These are phyloP conservation scores for Epichloe hybrida DNA, from an alignment of 2,329 filamentous ascomycete species.

Conservation along the genomic window DNA sequence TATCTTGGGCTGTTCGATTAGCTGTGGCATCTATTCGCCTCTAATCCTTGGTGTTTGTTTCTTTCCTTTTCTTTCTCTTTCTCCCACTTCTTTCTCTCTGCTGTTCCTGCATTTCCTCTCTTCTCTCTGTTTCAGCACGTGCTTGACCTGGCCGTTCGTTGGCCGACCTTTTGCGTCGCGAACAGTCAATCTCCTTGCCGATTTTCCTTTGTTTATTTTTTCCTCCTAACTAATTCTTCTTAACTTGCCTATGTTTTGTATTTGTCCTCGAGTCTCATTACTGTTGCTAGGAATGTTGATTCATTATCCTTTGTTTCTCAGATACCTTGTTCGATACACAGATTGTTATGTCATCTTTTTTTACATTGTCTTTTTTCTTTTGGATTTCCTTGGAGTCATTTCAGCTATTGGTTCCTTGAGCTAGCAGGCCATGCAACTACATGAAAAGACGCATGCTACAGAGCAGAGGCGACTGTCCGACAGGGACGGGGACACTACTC, in stretches of 20 bases:
- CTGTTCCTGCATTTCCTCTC: background rate
- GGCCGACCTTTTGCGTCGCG: background rate
- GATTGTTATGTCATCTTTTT: constrained; percentile 10
- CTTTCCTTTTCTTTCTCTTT: background rate
- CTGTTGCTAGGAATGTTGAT: constrained; percentile 12
- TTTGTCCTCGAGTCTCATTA: constrained; percentile 13
- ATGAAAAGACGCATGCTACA: background rate
- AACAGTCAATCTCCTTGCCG: background rate
- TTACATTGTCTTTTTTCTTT: background rate
- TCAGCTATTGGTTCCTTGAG: background rate
- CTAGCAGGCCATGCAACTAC: constrained; percentile 2
- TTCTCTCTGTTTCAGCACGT: background rate
- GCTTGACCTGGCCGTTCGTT: background rate
- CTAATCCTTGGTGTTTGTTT: background rate
- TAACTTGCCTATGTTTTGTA: constrained; percentile 8
- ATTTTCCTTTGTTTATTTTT: background rate
- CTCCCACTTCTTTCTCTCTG: background rate
- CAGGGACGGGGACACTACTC: background rate
- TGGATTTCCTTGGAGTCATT: background rate
- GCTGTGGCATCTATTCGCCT: background rate
- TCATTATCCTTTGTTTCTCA: constrained; percentile 20
- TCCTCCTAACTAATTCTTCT: background rate
- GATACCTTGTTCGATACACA: constrained; percentile 50
- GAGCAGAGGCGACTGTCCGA: background rate
- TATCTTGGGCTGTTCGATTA: background rate